Percentiles rank a stretch among this genome's conserved stretches.
phyloP scores from a whole-genome alignment of 1,284 basidiomycete species.

The Butyriboletus pseudospeciosus region DNA sequence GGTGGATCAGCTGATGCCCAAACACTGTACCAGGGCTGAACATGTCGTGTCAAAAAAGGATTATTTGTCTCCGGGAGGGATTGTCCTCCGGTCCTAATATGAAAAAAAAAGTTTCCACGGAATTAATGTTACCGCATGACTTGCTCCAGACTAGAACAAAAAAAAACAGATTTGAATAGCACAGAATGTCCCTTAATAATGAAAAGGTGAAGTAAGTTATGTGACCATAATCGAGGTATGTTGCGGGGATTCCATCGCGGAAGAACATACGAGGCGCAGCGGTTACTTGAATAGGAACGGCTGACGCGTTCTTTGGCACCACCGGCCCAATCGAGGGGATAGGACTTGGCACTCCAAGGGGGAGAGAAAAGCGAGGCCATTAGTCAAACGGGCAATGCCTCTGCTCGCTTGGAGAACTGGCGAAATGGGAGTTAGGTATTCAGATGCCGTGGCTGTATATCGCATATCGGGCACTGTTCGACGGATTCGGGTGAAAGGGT shows the following conservation, averaged over 20 bases:
- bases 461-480: slow-evolving; percentile 22
- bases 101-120: slow-evolving; percentile 32
- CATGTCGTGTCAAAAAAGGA: slow-evolving; percentile 16
- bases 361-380: slow-evolving; percentile 22
- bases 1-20: slow-evolving; percentile 25
- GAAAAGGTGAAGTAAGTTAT: slow-evolving; percentile 24
- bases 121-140: slow-evolving; percentile 22
- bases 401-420: slow-evolving; percentile 21
- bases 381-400: slow-evolving; percentile 34
- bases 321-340: slow-evolving; percentile 16
- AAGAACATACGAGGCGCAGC: slow-evolving; percentile 28
- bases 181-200: slow-evolving; percentile 31
- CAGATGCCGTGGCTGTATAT: slow-evolving; percentile 26
- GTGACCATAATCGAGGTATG: slow-evolving; percentile 24
- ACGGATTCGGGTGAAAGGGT: slow-evolving; percentile 33
- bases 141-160: slow-evolving; percentile 25
- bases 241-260: slow-evolving; percentile 23
- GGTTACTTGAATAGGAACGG: slow-evolving; percentile 20
- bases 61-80: slow-evolving; percentile 27
- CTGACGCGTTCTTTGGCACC: slow-evolving; percentile 11
- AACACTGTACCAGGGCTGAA: slow-evolving; percentile 21
- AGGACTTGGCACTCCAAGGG: slow-evolving; percentile 24
- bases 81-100: slow-evolving; percentile 23
- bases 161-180: slow-evolving; percentile 19
- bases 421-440: slow-evolving; percentile 16